Base-by-base conservation (phyloP, 345 rosid species). In the Noccaea bulbosa region DNA sequence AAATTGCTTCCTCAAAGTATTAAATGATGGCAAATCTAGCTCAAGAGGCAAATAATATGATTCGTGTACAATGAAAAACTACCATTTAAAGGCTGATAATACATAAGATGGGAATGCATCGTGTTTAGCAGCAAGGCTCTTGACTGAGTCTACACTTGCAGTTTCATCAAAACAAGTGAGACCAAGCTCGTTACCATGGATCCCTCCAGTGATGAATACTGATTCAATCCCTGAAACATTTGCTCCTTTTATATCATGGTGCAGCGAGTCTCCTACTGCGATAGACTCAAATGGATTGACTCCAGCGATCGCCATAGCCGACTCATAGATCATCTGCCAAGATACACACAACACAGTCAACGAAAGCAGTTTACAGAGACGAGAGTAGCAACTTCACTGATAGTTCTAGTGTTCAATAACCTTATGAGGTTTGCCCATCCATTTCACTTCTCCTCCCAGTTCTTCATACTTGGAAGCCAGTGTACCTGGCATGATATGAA, bases 391-490 rank as follows among this genome's bases (percentile, higher is more conserved):
- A 38, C 5, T 20, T 52, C 34, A 8, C 5, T 27, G 30, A 48
- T 50, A 34, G 9, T 40, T 32, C 0, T 50, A 20, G n/a, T 38
- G 58, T 40, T 58, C 40, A 57, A 43, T 48, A 43, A 90, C 98
- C 97, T 89, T 84, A 69, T 83, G 84, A 39, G 98, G 98, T 75
- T 91, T 91, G 15, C 98, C 98, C 91, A 91, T 93, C 97, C 97
- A 93, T 78, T 82, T 93, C 52, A 93, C 97, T 73, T 87, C 94
- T 74, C 92, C 97, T 8, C 97, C 94, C 38, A 91, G 84, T 74
- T 89, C 84, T 83, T 93, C 96, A 70, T 84, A 93, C 77, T 85
- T 89, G 50, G 92, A 79, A 51, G 92, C 98, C 76, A 94, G 79
- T 5, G 92, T 85, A 71, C 97, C 99, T 6, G 99, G 97, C 97